A percentile compares a stretch with the other conserved stretches of the same genome.
These are phyloP conservation scores for Aureobasidium pullulans DNA, from an alignment of 2,329 filamentous ascomycete genomes.

Conservation along the genomic window DNA sequence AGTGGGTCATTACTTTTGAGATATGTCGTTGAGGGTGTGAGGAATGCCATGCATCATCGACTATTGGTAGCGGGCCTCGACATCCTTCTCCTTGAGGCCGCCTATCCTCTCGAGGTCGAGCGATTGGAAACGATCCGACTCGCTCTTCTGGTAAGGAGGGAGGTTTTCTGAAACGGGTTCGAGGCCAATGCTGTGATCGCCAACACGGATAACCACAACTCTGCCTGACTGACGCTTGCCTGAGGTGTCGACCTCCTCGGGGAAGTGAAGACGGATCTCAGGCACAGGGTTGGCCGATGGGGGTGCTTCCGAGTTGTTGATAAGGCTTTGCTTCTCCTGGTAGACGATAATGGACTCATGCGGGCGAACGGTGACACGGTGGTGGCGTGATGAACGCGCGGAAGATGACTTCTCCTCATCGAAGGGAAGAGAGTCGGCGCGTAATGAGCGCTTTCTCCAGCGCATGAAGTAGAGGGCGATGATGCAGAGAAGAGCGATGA, in stretches of 20 bases:
- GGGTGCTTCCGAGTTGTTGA: conserved; percentile 66
- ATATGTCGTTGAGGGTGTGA: not conserved
- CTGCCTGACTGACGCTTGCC: conserved; percentile 77
- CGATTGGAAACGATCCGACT: conserved; percentile 71
- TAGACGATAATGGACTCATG: conserved; percentile 67
- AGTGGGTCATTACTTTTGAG: conserved; percentile 9
- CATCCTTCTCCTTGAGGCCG: conserved; percentile 83
- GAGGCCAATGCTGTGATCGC: conserved; percentile 79
- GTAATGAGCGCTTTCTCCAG: conserved; percentile 48
- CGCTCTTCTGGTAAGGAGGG: conserved; percentile 81
- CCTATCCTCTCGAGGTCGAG: conserved; percentile 93
- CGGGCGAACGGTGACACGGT: conserved; percentile 49
- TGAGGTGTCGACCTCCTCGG: conserved; percentile 79
- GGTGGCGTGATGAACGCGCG: conserved; percentile 31
- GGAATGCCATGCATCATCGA: not conserved
- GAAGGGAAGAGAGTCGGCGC: conserved; percentile 54
- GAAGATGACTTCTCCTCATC: conserved; percentile 51
- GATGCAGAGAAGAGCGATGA: conserved; percentile 62
- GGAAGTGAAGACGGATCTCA: conserved; percentile 97
- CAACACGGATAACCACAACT: conserved; percentile 85
- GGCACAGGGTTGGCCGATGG: conserved; percentile 76
- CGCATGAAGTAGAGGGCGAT: conserved; percentile 66
- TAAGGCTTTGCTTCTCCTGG: conserved; percentile 70
- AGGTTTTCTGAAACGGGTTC: conserved; percentile 74
- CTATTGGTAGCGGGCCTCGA: conserved; percentile 13